Base-by-base conservation (phyloP, 495 filamentous ascomycete genomes). In the Tuber melanosporum region DNA sequence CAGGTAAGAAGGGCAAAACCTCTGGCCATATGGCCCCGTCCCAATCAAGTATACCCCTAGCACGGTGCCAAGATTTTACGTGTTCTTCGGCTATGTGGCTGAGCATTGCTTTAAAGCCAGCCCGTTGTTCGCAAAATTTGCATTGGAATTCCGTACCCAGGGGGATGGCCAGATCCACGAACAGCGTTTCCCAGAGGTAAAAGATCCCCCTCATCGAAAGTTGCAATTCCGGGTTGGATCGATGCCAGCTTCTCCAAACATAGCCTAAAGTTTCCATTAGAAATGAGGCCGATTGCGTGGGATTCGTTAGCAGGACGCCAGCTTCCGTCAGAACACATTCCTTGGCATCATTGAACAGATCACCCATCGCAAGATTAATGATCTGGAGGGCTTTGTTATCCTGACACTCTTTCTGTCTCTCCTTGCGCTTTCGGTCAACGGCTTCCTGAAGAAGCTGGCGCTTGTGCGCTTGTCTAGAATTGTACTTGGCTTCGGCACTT, bases 151-250 rank as follows among this genome's bases (percentile, higher is more conserved):
- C 74, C 26, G 73, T 36, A 52, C 73, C 46, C 62, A 22, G 72
- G 45, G 46, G 49, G 52, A 19, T 70, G 12, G 47, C 73, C 43
- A 71, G 69, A 17, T 70, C 76, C 7, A 45, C 36, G 45, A 80
- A 52, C n/a, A 80, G 62, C 62, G 79, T 78, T 36, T 80, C 78
- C 78, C 78, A 80, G 62, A 80, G 78, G 47, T 79, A 80, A 45
- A 76, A 80, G 20, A 74, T 41, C 6, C 77, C 39, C 7, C 78
- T 73, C 26, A 80, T 79, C 44, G 78, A 74, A 1, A 80, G 77
- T 0, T 42, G 45, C 22, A 71, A 26, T 3, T 45, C 62, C 46
- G 62, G 73, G 43, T 79, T 80, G 19, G 49, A 62, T 41, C 76
- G 73, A 15, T 76, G 76, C 78, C 78, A 80, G 9, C 69, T 73